These are phyloP conservation scores for Coprinopsis sp. DNA, from an alignment of 768 basidiomycete species.

Conservation along the genomic window DNA sequence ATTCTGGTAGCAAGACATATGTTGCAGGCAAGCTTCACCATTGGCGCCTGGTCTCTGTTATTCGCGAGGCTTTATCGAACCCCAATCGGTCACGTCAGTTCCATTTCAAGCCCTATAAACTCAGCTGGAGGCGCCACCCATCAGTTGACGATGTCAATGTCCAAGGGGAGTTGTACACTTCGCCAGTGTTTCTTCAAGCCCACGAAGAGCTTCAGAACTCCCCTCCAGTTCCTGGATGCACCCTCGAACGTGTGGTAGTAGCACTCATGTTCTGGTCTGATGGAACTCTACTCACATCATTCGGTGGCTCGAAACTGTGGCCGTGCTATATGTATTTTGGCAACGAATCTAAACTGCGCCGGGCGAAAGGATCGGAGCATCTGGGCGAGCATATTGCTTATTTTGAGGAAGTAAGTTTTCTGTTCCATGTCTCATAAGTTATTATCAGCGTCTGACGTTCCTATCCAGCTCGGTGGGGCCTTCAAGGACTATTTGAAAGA, in stretches of 20 bases:
- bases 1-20: not conserved
- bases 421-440: not conserved
- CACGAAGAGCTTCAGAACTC: no score
- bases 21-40: constrained; percentile 1
- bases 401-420: constrained; percentile 25
- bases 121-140: not conserved
- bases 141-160: constrained; percentile 8
- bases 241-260: no score
- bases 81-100: no score
- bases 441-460: no score
- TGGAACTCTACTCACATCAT: no score
- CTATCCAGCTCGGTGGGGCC: constrained; percentile 18
- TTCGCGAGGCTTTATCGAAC: no score
- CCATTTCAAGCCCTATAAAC: no score
- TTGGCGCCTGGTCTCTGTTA: constrained; percentile 1
- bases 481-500: constrained; percentile 2
- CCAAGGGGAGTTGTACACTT: constrained; percentile 18
- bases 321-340: constrained; percentile 28
- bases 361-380: constrained; percentile 21
- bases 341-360: constrained; percentile 36
- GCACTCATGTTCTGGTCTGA: no score
- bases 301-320: no score
- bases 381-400: constrained; percentile 38
- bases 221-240: no score
- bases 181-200: constrained; percentile 15